Evolutionary conservation across 2,329 filamentous ascomycete species (phyloP).

Genomic region (Geosmithia morbida): DNA sequence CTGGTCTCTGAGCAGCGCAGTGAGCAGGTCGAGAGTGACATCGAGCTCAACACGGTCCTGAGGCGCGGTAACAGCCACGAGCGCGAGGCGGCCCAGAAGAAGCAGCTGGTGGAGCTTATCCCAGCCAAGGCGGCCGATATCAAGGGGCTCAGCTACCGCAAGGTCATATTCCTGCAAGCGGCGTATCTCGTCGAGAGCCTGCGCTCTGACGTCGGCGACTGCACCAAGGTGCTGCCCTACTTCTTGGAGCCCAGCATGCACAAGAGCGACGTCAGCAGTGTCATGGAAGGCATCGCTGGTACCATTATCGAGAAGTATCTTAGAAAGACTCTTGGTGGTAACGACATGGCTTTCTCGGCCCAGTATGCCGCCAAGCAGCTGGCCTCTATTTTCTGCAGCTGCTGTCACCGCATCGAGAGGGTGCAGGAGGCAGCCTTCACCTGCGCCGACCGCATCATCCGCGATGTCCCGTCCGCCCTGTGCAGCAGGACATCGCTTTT

Average conservation of each 20-base stretch:
- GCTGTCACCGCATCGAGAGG: conserved; percentile 84
- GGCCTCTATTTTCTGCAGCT: conserved; percentile 69
- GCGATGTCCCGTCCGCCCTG: conserved; percentile 72
- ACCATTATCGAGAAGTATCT: conserved; percentile 70
- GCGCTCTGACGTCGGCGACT: conserved; percentile 75
- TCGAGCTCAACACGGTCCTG: conserved; percentile 89
- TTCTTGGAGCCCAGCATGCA: conserved; percentile 86
- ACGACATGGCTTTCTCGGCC: conserved; percentile 69
- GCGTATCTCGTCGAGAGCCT: conserved; percentile 81
- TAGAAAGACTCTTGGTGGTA: conserved; percentile 55
- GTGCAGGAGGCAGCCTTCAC: conserved; percentile 77
- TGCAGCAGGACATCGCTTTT: conserved; percentile 87
- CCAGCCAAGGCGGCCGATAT: conserved; percentile 69
- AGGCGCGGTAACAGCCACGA: conserved; percentile 73
- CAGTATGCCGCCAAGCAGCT: conserved; percentile 83
- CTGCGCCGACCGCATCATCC: conserved; percentile 77
- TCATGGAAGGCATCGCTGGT: conserved; percentile 49
- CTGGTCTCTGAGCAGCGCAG: conserved; percentile 79
- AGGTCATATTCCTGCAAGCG: conserved; percentile 83
- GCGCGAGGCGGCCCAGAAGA: conserved; percentile 68
- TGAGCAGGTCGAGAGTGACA: conserved; percentile 86
- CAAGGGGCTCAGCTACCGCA: conserved; percentile 70
- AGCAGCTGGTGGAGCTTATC: conserved; percentile 56
- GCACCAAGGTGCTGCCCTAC: conserved; percentile 78
- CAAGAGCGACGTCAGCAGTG: conserved; percentile 44